A percentile compares a stretch with the other conserved stretches of the same genome.
Evolutionary conservation across 2,329 filamentous ascomycete species (phyloP).

Genomic region (Trichoderma sp.): DNA sequence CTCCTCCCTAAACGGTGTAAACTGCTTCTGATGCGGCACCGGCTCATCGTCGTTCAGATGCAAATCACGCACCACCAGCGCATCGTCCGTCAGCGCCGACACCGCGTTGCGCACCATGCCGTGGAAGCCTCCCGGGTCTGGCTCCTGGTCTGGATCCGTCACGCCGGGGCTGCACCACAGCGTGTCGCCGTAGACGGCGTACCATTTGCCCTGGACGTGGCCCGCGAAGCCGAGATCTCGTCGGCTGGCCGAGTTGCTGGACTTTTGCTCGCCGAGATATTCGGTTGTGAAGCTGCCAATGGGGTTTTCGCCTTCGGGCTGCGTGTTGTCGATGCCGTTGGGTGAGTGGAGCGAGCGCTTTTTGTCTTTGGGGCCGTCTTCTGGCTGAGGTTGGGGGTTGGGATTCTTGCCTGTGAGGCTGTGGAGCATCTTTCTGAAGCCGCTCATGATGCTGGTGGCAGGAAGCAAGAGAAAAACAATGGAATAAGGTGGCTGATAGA

Average conservation of each 20-base stretch:
- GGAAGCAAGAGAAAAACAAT: neutral
- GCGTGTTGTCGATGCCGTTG: constrained; percentile 40
- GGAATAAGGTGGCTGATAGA: too few relatives aligned
- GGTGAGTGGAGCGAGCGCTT: neutral
- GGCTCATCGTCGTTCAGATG: constrained; percentile 38
- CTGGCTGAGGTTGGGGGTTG: neutral
- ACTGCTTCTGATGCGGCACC: constrained; percentile 38
- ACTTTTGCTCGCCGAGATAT: constrained; percentile 41
- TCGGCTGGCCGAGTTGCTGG: constrained; percentile 42
- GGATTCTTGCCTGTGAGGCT: neutral
- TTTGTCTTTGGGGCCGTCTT: neutral
- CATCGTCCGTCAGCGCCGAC: constrained; percentile 39
- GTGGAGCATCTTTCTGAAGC: constrained; percentile 1
- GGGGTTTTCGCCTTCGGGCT: constrained; percentile 40
- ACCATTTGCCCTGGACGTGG: constrained; percentile 41
- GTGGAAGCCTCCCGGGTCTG: constrained; percentile 39
- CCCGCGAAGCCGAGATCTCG: constrained; percentile 44
- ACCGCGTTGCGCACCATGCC: constrained; percentile 45
- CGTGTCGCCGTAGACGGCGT: constrained; percentile 38
- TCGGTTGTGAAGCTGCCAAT: constrained; percentile 33
- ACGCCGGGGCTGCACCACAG: constrained; percentile 42
- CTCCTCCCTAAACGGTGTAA: constrained; percentile 40
- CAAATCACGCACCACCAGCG: constrained; percentile 41
- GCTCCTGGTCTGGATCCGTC: constrained; percentile 35
- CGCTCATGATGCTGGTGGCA: neutral